Base-by-base conservation (phyloP, 1,139 yeast species). In the Lodderomyces beijingensis region DNA sequence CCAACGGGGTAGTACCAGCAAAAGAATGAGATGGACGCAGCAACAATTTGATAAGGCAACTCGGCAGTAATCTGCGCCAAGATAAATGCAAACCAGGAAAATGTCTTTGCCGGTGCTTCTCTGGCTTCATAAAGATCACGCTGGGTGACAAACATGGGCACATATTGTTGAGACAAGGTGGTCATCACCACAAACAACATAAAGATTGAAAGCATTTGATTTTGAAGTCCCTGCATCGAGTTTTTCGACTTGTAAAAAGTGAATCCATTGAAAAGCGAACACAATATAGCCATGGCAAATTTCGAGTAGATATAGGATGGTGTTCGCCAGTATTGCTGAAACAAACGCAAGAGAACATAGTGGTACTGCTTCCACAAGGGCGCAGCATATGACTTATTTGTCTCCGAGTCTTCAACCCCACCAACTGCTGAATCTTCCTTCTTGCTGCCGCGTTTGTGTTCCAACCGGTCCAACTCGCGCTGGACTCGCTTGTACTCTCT, bases 1-100 rank as follows among this genome's bases (percentile, higher is more conserved):
- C 93, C 95, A 41, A 84, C 75, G 11, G 73, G 73, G 52, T 82
- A 87, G 58, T 85, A 87, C 78, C 84, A 85, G 39, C 79, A 72
- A 51, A 84, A 73, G 61, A 70, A 87, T 3, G 81, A 70, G 4
- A 83, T 16, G 1, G 89, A 75, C 41, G 87, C 88, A 36, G 72
- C 65, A 3, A 79, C 39, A 12, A 77, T 46, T 49, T 82, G 83
- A 81, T 85, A 83, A 18, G 95, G 94, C 22, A 84, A 54, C 52
- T 87, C 96, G 22, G 74, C 79, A 13, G 79, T 57, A 29, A 86
- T 64, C 56, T 85, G 89, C 14, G 85, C 75, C 21, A 68, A 45
- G 42, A 86, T 58, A 50, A 51, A 55, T 10, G 58, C 46, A 26
- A 52, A 32, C 61, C 62, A 56, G 15, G 55, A 47, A 30, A 51